Evolutionary conservation across 192 early-diverging fungal species (phyloP).

Genomic region (Podila horticola): DNA sequence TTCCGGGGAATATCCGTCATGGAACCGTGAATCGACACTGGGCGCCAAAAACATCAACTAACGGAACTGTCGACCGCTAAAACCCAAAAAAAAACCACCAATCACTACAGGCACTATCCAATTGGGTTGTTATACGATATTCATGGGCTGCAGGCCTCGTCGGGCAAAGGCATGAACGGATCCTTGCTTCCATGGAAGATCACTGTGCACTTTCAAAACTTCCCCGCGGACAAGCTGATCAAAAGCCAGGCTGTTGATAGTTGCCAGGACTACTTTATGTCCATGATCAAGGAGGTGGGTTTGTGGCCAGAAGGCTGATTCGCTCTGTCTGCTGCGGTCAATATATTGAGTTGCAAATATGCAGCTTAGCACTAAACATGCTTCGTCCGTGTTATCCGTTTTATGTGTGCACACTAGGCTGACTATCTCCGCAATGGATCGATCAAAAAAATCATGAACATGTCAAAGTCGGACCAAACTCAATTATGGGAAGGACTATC

Average conservation of each 20-base stretch:
- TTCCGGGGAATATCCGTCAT: not conserved
- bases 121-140: conserved; percentile 86
- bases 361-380: not conserved
- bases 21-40: no score
- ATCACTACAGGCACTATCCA: conserved; percentile 81
- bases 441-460: conserved; percentile 87
- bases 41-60: not conserved
- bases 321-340: not conserved
- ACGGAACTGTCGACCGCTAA: not conserved
- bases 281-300: conserved; percentile 90
- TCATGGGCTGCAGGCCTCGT: conserved; percentile 52
- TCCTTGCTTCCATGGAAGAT: conserved; percentile 78
- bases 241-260: conserved; percentile 61
- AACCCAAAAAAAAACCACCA: not conserved
- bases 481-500: conserved; percentile 80
- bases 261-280: conserved; percentile 86
- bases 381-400: not conserved
- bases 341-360: not conserved
- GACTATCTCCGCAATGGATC: conserved; percentile 87
- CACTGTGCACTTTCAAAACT: conserved; percentile 79
- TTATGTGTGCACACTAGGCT: conserved; percentile 53
- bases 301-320: not conserved
- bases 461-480: conserved; percentile 85
- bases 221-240: conserved; percentile 76
- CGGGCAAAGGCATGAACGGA: conserved; percentile 36